Conservation (phyloP, 2,329 filamentous ascomycete species). For the Fusarium sp. region DNA sequence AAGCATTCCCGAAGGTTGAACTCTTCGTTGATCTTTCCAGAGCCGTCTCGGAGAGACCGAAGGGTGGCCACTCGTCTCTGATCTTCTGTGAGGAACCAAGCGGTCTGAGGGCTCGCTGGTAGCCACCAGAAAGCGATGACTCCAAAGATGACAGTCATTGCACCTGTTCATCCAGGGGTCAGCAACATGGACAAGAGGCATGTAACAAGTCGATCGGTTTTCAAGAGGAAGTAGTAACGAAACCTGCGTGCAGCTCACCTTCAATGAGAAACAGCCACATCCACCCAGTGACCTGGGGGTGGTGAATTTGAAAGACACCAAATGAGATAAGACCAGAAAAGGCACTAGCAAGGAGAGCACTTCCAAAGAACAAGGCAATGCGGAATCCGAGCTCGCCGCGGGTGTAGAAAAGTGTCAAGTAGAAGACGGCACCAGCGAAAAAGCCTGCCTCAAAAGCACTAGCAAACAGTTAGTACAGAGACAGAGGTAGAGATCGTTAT, state of each 20-base stretch:
- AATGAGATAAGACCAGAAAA: constrained; percentile 72
- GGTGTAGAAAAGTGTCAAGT: constrained; percentile 65
- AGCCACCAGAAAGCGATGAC: constrained; percentile 38
- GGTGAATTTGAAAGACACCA: constrained; percentile 63
- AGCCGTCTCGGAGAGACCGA: constrained; percentile 57
- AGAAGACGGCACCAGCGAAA: constrained; percentile 62
- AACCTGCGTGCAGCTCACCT: constrained; percentile 53
- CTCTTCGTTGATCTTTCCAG: constrained; percentile 49
- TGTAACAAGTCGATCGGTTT: background rate
- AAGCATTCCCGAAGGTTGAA: constrained; percentile 57
- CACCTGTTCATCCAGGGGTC: constrained; percentile 55
- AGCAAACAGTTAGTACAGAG: background rate
- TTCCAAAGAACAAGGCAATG: constrained; percentile 68
- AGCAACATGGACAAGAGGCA: constrained; percentile 14
- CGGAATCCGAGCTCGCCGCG: constrained; percentile 70
- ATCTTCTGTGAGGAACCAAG: constrained; percentile 54
- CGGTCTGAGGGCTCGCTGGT: constrained; percentile 54
- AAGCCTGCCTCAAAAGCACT: constrained; percentile 60
- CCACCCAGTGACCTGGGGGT: background rate
- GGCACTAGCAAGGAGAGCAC: constrained; percentile 73
- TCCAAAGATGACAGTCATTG: constrained; percentile 43
- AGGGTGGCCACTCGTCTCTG: constrained; percentile 54
- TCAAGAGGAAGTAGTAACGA: background rate
- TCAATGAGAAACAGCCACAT: constrained; percentile 40
- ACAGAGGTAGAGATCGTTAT: background rate